A percentile compares a stretch with the other conserved stretches of the same genome.
Evolutionary conservation across 306 rosid genomes (phyloP).

Genomic region (Dalbergia oliveri): DNA sequence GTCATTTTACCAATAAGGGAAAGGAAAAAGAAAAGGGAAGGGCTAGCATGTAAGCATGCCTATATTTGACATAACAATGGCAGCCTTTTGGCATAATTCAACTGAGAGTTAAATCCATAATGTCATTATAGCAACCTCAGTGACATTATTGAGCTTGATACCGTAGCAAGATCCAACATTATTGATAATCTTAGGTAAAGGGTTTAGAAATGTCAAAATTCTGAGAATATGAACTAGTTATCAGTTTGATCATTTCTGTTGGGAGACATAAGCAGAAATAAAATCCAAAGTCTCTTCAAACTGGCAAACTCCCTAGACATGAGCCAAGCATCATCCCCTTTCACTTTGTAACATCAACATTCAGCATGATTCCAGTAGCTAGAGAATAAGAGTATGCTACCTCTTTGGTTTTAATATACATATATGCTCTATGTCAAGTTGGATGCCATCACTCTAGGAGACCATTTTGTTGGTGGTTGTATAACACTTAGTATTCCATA

Average conservation of each 20-base stretch:
- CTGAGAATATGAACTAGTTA: neutral
- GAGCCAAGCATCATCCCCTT: neutral
- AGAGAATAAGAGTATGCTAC: neutral
- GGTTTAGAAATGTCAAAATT: neutral
- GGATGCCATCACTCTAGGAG: too few relatives aligned
- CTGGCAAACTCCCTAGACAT: neutral
- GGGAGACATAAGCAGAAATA: neutral
- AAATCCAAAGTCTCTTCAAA: neutral
- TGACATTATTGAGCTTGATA: slow-evolving; percentile 13
- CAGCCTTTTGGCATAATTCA: slow-evolving; percentile 9
- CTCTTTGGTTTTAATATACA: neutral
- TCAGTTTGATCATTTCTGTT: neutral
- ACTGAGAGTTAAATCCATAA: neutral
- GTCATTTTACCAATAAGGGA: slow-evolving; percentile 8
- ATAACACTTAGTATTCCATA: neutral
- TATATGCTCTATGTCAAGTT: neutral
- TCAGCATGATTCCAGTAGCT: neutral
- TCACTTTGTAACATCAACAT: neutral
- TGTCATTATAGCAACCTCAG: too few relatives aligned
- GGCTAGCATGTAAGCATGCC: neutral
- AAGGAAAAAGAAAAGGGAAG: neutral
- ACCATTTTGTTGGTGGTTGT: too few relatives aligned
- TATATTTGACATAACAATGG: slow-evolving; percentile 4
- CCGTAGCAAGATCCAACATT: neutral
- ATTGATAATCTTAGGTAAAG: neutral